Conservation (phyloP, 768 basidiomycete species). For the Coprinopsis sp. region DNA sequence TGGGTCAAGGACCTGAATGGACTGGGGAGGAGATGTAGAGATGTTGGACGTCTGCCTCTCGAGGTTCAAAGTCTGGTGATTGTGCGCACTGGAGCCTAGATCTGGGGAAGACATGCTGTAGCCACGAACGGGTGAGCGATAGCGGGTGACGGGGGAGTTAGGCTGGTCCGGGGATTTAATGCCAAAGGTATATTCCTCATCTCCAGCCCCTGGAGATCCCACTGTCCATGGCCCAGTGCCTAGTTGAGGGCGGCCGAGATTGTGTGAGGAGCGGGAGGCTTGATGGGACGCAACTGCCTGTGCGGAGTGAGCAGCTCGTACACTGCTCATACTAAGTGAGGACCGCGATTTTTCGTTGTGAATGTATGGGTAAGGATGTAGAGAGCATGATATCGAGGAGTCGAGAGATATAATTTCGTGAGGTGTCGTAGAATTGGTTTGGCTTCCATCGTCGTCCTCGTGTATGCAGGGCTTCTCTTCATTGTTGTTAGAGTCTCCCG, state of each 20-base stretch:
- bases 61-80: neutral
- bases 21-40: neutral
- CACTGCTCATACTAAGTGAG: neutral
- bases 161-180: constrained; percentile 1
- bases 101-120: constrained; percentile 8
- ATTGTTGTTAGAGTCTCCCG: no score
- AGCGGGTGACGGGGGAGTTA: neutral
- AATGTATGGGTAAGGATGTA: constrained; percentile 9
- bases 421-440: neutral
- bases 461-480: neutral
- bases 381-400: constrained; percentile 10
- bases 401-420: constrained; percentile 6
- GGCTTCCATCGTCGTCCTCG: neutral
- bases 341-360: neutral
- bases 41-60: neutral
- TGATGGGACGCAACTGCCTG: constrained; percentile 6
- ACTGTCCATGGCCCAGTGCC: neutral
- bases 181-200: neutral
- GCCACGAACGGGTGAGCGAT: neutral
- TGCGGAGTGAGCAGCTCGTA: constrained; percentile 1
- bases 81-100: neutral
- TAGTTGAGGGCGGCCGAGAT: neutral
- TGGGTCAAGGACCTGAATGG: neutral
- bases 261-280: constrained; percentile 5
- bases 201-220: neutral